phyloP scores from a whole-genome alignment of 2,329 filamentous ascomycete genomes.

The Zymoseptoria pseudotritici region DNA sequence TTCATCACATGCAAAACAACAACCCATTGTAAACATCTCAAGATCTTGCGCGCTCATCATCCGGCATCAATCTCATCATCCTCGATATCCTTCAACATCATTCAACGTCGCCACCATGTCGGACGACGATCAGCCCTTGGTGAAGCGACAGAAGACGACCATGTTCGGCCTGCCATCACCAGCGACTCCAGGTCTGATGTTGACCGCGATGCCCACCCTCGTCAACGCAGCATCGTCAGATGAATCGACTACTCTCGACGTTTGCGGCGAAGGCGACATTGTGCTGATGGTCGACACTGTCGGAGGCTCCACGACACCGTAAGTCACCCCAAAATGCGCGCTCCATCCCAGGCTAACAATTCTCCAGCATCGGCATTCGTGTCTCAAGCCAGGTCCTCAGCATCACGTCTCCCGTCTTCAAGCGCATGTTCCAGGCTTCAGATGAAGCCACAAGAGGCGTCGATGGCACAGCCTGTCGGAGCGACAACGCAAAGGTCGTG shows the following conservation, averaged over 20 bases:
- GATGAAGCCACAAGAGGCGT: background rate
- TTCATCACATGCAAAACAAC: background rate
- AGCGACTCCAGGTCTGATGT: background rate
- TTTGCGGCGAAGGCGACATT: background rate
- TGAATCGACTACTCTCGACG: background rate
- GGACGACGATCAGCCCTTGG: background rate
- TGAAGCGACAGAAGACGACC: background rate
- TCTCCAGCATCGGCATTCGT: slow-evolving; percentile 14
- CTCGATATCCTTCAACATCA: background rate
- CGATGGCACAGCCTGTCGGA: background rate
- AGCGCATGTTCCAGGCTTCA: slow-evolving; percentile 6
- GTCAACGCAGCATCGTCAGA: background rate
- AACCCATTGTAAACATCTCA: background rate
- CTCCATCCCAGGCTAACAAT: background rate
- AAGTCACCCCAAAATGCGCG: background rate
- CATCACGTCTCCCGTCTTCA: slow-evolving; percentile 20
- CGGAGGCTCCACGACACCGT: background rate
- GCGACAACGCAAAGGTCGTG: slow-evolving; percentile 4
- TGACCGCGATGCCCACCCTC: background rate
- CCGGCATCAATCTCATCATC: background rate
- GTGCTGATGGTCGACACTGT: background rate
- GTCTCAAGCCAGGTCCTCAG: slow-evolving; percentile 16
- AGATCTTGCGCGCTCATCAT: background rate
- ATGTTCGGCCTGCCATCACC: background rate
- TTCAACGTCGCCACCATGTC: background rate